Percentiles rank a stretch among this genome's conserved stretches.
These are phyloP conservation scores for Helicocarpus griseus DNA, from an alignment of 2,329 filamentous ascomycete species.

Conservation along the genomic window DNA sequence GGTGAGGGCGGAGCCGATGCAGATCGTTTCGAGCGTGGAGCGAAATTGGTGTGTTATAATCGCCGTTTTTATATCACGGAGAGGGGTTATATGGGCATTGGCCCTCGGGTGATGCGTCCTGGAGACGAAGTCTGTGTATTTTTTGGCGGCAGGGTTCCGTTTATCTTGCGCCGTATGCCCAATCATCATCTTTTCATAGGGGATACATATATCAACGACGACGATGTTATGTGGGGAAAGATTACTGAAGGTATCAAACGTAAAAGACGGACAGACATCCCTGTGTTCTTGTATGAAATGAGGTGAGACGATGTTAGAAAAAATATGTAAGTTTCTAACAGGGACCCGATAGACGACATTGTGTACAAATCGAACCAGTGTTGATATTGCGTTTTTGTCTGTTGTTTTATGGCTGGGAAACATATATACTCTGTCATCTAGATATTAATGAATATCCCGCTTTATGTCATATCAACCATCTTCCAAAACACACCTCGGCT, in stretches of 20 bases:
- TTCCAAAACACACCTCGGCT: no score
- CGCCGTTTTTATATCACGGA: slow-evolving; percentile 5
- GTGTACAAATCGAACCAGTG: neutral
- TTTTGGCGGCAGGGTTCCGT: slow-evolving; percentile 6
- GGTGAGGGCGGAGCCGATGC: neutral
- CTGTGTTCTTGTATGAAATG: neutral
- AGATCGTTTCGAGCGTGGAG: neutral
- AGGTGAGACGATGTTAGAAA: neutral
- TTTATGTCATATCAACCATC: no score
- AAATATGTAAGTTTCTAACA: neutral
- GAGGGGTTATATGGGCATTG: slow-evolving; percentile 5
- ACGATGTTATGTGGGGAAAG: slow-evolving; percentile 5
- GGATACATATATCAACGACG: slow-evolving; percentile 1
- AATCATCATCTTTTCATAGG: slow-evolving; percentile 5
- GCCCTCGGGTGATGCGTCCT: neutral
- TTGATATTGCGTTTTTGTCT: neutral
- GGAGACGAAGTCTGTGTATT: slow-evolving; percentile 7
- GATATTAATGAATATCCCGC: no score
- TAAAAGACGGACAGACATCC: neutral
- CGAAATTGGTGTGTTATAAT: neutral
- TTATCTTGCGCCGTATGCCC: slow-evolving; percentile 2
- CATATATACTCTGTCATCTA: no score
- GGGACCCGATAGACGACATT: neutral
- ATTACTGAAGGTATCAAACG: slow-evolving; percentile 1
- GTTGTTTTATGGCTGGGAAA: no score